Conservation (phyloP, 768 basidiomycete species). For the Obba rivulosa region DNA sequence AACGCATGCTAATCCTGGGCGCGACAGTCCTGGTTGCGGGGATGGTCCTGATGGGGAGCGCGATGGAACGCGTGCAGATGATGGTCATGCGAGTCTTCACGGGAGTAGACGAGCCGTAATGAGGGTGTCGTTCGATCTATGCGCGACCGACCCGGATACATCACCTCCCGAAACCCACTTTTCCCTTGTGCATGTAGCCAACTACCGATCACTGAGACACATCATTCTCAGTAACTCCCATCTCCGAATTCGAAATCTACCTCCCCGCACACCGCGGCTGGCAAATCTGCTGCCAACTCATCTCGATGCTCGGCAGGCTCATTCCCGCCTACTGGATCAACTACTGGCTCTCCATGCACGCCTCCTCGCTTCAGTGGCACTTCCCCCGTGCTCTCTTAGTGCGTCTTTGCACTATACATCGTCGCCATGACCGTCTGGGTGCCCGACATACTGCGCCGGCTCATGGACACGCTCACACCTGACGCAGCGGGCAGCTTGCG, state of each 20-base stretch:
- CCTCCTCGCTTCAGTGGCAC: conserved; percentile 1
- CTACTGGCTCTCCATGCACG: conserved; percentile 1
- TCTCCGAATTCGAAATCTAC: conserved; percentile 4
- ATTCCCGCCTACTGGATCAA: conserved; percentile 9
- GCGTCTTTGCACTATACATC: conserved; percentile 2
- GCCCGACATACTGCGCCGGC: conserved; percentile 5
- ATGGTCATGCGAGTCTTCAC: conserved; percentile 4
- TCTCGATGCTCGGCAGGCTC: conserved; percentile 3
- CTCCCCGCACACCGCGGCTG: conserved; percentile 6
- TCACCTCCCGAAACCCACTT: conserved; percentile 3
- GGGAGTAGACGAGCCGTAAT: conserved; percentile 1
- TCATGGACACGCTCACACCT: not conserved
- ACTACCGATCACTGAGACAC: not conserved
- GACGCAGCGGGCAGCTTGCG: not conserved
- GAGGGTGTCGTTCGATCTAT: not conserved
- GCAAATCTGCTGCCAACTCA: conserved; percentile 7
- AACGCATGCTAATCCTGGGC: conserved; percentile 4
- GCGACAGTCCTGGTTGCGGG: conserved; percentile 1
- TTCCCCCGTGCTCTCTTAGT: conserved; percentile 7
- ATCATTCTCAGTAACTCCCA: conserved; percentile 2
- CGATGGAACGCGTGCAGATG: conserved; percentile 6
- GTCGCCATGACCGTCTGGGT: conserved; percentile 2
- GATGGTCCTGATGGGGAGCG: conserved; percentile 3
- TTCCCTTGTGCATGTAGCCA: too few relatives aligned
- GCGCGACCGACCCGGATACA: conserved; percentile 2